Base-by-base conservation (phyloP, 176 grass and related monocot genomes). In the Thinopyrum elongatum region DNA sequence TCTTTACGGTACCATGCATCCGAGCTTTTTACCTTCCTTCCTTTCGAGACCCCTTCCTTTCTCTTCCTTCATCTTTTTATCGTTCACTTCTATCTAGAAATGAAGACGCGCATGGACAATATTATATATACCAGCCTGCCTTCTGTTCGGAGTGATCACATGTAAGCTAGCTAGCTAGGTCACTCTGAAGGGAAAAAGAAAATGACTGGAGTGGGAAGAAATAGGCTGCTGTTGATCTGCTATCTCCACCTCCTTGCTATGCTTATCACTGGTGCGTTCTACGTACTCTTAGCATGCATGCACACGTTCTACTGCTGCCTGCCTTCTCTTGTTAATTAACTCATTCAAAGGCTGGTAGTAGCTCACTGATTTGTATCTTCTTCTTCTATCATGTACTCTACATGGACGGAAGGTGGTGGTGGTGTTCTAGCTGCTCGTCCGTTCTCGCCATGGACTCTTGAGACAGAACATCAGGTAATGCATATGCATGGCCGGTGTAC, bases 201-300 rank as follows among this genome's bases (percentile, higher is more conserved):
- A 66, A 89, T 82, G 88, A 55, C 79, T n/a, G 78, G 27, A 16
- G 68, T 22, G 3, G 41, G 34, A 55, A 70, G 15, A 63, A 39
- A 28, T 5, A 11, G 29, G 77, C 38, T 44, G 38, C 28, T 5
- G 35, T 21, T 19, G 22, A 2, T 65, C 1, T 53, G 57, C 17
- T 5, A 3, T 46, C 64, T 90, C 65, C 47, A 85, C 61, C 38
- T 90, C 64, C 8, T 82, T 74, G 62, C 63, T 38, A 13, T 21
- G 22, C 72, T 86, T 25, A 5, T 90, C 36, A 55, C 7, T 12
- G 87, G 87, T 82, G 44, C 23, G 71, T 21, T 57, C 51, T 41
- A 71, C 22, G 60, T 63, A 80, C 28, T 71, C 31, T 7, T 42
- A 28, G 26, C 29, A 33, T 27, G 25, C 70, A 71, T 23, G 69